Percentiles rank a stretch among this genome's conserved stretches.
phyloP scores from a whole-genome alignment of 352 stramenopile genomes.

The Achlya hypogyna region DNA sequence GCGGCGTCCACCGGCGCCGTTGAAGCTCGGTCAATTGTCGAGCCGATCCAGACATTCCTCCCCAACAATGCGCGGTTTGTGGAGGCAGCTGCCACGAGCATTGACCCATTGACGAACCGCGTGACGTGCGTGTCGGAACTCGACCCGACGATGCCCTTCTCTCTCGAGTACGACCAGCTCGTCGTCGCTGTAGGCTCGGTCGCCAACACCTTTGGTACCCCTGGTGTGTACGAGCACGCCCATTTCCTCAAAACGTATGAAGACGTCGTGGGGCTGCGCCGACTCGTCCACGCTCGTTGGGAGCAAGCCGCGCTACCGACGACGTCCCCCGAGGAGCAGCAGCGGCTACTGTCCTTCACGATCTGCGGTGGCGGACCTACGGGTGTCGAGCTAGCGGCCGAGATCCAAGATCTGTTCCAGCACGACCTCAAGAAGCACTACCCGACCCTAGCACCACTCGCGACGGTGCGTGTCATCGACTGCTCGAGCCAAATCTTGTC shows the following conservation, averaged over 20 bases:
- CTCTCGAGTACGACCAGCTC: slow-evolving; percentile 14
- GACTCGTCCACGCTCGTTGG: slow-evolving; percentile 4
- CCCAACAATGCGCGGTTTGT: slow-evolving; percentile 6
- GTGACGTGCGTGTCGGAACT: slow-evolving; percentile 15
- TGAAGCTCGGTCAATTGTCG: slow-evolving; percentile 15
- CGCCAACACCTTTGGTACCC: slow-evolving; percentile 14
- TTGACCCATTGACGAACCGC: slow-evolving; percentile 1
- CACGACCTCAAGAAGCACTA: slow-evolving; percentile 11
- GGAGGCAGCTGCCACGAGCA: not conserved
- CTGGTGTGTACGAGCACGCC: slow-evolving; percentile 14
- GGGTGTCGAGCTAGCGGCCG: slow-evolving; percentile 15
- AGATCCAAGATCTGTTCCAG: slow-evolving; percentile 13
- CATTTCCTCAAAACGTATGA: slow-evolving; percentile 18
- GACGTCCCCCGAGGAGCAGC: not conserved
- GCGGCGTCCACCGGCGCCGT: slow-evolving; percentile 6
- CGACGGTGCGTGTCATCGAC: slow-evolving; percentile 5
- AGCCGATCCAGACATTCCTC: slow-evolving; percentile 10
- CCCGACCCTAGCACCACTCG: not conserved
- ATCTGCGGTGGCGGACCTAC: slow-evolving; percentile 15
- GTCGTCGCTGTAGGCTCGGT: slow-evolving; percentile 19
- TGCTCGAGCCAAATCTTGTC: not conserved
- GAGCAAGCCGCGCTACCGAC: slow-evolving; percentile 14
- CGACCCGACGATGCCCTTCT: not conserved
- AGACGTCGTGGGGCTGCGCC: not conserved
- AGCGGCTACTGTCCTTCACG: slow-evolving; percentile 4